Percentiles rank a stretch among this genome's conserved stretches.
These are phyloP conservation scores for Debaryomycetaceae sp. DNA, from an alignment of 1,139 yeast species.

Conservation along the genomic window DNA sequence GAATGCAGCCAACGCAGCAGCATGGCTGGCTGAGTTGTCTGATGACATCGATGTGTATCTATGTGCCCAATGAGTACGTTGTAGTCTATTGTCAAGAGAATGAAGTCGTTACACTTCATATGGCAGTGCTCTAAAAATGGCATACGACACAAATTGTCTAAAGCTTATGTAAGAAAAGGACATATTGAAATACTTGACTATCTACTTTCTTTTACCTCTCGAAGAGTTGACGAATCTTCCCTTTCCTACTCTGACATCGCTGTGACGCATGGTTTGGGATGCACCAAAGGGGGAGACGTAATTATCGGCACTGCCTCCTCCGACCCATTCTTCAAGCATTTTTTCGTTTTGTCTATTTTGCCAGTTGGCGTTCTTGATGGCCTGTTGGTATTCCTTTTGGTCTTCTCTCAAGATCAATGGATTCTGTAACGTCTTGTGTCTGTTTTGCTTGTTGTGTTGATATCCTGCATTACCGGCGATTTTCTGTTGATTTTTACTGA, in stretches of 20 bases:
- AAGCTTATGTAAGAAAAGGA: too few relatives aligned
- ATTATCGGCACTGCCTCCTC: constrained; percentile 92
- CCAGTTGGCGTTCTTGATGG: constrained; percentile 86
- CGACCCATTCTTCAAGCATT: constrained; percentile 81
- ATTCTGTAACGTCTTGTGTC: constrained; percentile 49
- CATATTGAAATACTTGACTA: too few relatives aligned
- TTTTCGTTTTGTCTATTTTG: constrained; percentile 83
- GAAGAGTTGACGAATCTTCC: constrained; percentile 78
- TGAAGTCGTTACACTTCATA: neutral
- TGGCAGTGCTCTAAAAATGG: neutral
- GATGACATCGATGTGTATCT: constrained; percentile 4
- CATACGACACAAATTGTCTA: neutral
- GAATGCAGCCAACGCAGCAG: constrained; percentile 37
- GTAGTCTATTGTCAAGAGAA: neutral
- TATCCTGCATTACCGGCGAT: constrained; percentile 69
- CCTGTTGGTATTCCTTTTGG: constrained; percentile 88
- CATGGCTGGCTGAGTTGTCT: constrained; percentile 21
- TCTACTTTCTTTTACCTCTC: constrained; percentile 34
- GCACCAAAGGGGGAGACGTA: constrained; percentile 84
- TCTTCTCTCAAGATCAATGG: constrained; percentile 79
- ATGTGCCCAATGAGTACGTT: neutral
- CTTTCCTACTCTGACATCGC: constrained; percentile 75
- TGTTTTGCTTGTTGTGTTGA: constrained; percentile 62
- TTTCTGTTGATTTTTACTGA: constrained; percentile 60
- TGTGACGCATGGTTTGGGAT: constrained; percentile 56